Base-by-base conservation (phyloP, 306 rosid genomes). In the Alnus glutinosa region DNA sequence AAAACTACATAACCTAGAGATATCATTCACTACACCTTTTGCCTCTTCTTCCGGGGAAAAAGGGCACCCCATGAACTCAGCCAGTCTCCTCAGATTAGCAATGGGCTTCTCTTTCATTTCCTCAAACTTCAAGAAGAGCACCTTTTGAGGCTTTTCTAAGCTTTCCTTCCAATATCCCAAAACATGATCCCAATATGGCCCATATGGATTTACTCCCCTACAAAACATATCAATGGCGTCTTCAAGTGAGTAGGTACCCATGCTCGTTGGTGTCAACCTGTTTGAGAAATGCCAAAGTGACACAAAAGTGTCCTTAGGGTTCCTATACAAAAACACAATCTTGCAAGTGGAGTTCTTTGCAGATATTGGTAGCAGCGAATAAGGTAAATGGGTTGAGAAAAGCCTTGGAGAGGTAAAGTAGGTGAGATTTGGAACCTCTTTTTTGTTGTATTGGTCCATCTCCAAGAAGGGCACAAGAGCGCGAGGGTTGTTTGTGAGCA, bases 281-380 rank as follows among this genome's bases (percentile, higher is more conserved):
- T 84, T 81, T 5, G 75, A 34, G 69, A 87, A 87, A 49, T 87
- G 88, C 86, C 80, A 79, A 2, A 68, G 16, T 2, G 90, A 87
- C 9, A 84, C 71, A 77, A 48, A 49, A 49, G 16, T 19, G 76
- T 84, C 86, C 77, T 84, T 84, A 0, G 86, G 86, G 52, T 82
- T 55, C 52, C 52, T 77, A 28, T 81, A 74, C 52, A 87, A 54
- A 51, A 79, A 84, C 5, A 87, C 81, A 19, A 84, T 46, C 80
- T 81, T 87, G 59, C 76, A 87, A 9, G 48, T 5, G 1, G 83
- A 67, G 28, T 19, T n/a, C 55, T 59, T 81, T n/a, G 46, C 47
- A 0, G 84, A 74, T 7, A 76, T 51, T 1, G 80, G 80, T 18
- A 79, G 32, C 5, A 77, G 72, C 1, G 62, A 59, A 2, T 55